Conservation (phyloP, 768 basidiomycete species). For the Amylocystis lapponica region DNA sequence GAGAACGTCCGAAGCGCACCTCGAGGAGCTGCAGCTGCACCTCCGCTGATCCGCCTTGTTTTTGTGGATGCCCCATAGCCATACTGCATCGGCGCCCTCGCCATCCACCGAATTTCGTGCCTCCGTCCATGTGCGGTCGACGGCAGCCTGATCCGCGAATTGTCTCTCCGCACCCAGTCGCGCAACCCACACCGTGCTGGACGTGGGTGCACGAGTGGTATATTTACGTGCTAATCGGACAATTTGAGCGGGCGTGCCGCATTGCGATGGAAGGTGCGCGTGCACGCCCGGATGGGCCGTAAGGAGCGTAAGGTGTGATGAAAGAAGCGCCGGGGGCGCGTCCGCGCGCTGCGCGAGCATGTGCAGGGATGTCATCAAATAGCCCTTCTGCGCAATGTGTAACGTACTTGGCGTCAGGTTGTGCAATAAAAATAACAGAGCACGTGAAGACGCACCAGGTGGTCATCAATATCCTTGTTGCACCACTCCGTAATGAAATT, state of each 20-base stretch:
- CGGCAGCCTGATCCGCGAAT: slow-evolving; percentile 16
- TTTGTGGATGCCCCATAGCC: slow-evolving; percentile 47
- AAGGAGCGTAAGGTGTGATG: slow-evolving; percentile 33
- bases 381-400: slow-evolving; percentile 17
- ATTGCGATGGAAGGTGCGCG: slow-evolving; percentile 14
- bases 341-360: slow-evolving; percentile 15
- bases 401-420: neutral
- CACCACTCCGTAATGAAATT: slow-evolving; percentile 47
- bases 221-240: slow-evolving; percentile 42
- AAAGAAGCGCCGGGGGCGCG: slow-evolving; percentile 26
- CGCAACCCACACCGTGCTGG: slow-evolving; percentile 46
- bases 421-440: neutral
- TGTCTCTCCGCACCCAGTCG: slow-evolving; percentile 40
- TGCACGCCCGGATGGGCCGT: slow-evolving; percentile 12
- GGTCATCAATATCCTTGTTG: slow-evolving; percentile 23
- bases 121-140: slow-evolving; percentile 35
- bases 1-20: slow-evolving; percentile 14
- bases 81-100: slow-evolving; percentile 35
- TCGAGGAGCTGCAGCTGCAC: slow-evolving; percentile 16
- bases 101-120: slow-evolving; percentile 35
- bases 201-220: slow-evolving; percentile 28
- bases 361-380: slow-evolving; percentile 23
- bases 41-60: neutral
- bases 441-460: slow-evolving; percentile 21
- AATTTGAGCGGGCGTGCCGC: slow-evolving; percentile 24